These are phyloP conservation scores for Aspergillus bridgeri DNA, from an alignment of 495 filamentous ascomycete species.

Conservation along the genomic window DNA sequence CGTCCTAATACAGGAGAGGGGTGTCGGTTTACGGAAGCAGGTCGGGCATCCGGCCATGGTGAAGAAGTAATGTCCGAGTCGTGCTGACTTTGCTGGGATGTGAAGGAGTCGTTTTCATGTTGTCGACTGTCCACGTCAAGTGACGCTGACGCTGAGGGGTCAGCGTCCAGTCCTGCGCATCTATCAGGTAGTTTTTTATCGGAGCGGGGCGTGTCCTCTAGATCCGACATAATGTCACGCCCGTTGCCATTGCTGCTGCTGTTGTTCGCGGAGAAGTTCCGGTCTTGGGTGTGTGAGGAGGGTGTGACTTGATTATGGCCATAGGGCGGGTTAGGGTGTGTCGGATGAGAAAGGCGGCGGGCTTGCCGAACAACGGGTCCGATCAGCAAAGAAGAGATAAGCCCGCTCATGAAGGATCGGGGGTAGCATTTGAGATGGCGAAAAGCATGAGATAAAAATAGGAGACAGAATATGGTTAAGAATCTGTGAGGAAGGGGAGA, in stretches of 20 bases:
- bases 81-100: neutral
- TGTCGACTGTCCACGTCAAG: conserved; percentile 25
- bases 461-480: too few relatives aligned
- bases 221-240: conserved; percentile 6
- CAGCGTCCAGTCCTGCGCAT: conserved; percentile 26
- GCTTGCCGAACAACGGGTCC: conserved; percentile 75
- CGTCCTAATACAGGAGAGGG: conserved; percentile 1
- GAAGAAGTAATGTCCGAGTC: neutral
- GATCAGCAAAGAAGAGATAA: conserved; percentile 70
- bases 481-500: too few relatives aligned
- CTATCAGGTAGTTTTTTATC: conserved; percentile 8
- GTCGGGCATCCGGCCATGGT: neutral
- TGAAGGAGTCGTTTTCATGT: conserved; percentile 7
- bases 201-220: conserved; percentile 14
- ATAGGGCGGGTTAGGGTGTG: conserved; percentile 13
- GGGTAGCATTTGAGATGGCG: conserved; percentile 16
- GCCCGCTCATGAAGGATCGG: conserved; percentile 59
- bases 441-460: neutral
- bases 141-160: conserved; percentile 17
- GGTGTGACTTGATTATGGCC: conserved; percentile 15
- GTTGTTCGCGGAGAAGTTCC: conserved; percentile 6
- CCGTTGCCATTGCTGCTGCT: conserved; percentile 6
- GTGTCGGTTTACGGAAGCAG: neutral
- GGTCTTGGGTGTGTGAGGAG: conserved; percentile 16
- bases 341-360: conserved; percentile 58